Percentiles rank a stretch among this genome's conserved stretches.
phyloP scores from a whole-genome alignment of 2,329 filamentous ascomycete genomes.

The Pleurostoma richardsiae region DNA sequence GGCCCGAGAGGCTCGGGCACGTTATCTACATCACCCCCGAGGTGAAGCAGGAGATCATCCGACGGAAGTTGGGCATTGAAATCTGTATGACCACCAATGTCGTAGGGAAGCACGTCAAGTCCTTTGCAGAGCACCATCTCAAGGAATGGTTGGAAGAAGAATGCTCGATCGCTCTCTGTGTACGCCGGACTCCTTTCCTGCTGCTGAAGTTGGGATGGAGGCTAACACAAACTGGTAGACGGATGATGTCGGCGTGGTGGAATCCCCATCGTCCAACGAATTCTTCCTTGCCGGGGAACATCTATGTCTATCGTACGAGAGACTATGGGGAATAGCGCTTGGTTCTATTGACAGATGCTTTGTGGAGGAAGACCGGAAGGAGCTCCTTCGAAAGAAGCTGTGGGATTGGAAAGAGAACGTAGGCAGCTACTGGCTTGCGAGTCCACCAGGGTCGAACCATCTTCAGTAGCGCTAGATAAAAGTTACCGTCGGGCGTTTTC shows the following conservation, averaged over 20 bases:
- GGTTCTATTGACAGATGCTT: neutral
- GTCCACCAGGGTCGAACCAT: neutral
- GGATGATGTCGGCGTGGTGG: neutral
- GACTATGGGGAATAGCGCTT: neutral
- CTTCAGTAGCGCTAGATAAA: too few species aligned
- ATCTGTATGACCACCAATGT: neutral
- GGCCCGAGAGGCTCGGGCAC: neutral
- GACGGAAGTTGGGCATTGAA: neutral
- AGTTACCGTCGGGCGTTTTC: too few species aligned
- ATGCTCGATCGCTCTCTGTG: neutral
- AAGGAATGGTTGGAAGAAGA: neutral
- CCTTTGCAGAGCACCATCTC: neutral
- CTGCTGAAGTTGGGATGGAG: neutral
- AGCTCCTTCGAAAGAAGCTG: neutral
- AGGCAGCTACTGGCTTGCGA: neutral
- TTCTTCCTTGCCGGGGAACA: neutral
- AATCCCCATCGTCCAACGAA: neutral
- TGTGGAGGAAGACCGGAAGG: neutral
- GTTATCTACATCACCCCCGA: neutral
- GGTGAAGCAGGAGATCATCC: neutral
- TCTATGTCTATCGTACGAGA: neutral
- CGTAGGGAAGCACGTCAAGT: neutral
- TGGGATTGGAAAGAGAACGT: neutral
- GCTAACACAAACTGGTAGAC: neutral
- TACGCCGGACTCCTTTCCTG: neutral